phyloP scores from a whole-genome alignment of 225 moss, liverwort and hornwort species.

The Pseudoscleropodium purum region DNA sequence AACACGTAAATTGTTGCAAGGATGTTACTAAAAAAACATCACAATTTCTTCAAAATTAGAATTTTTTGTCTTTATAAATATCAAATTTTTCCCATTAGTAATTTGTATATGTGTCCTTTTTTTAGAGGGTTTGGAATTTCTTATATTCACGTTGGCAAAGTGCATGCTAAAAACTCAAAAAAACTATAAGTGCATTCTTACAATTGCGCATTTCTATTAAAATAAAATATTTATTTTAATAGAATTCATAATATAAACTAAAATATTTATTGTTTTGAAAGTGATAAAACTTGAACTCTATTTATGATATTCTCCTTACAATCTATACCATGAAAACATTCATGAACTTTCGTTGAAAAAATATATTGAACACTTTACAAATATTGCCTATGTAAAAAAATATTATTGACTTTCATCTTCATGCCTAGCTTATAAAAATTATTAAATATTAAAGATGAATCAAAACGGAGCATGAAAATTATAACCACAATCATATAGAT shows the following conservation, averaged over 20 bases:
- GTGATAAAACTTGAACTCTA: background rate
- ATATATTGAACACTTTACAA: background rate
- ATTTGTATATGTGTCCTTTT: accelerated
- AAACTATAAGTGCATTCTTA: background rate
- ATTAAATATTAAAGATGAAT: background rate
- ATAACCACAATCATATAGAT: background rate
- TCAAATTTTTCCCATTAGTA: accelerated
- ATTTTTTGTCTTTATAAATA: background rate
- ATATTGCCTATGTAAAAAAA: background rate
- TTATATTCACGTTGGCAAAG: background rate
- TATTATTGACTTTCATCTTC: background rate
- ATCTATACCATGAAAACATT: background rate
- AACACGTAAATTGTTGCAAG: background rate
- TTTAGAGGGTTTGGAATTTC: background rate
- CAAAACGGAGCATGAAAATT: accelerated
- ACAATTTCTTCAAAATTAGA: background rate
- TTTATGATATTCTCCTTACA: background rate
- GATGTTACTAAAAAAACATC: background rate
- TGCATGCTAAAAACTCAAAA: background rate
- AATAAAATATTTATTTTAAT: background rate
- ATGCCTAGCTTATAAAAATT: background rate
- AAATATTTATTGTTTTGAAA: background rate
- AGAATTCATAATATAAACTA: background rate
- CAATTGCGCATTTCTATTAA: background rate
- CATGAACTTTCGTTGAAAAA: background rate